Conservation (phyloP, 129 eudicot species). For the Flaveria trinervia region DNA sequence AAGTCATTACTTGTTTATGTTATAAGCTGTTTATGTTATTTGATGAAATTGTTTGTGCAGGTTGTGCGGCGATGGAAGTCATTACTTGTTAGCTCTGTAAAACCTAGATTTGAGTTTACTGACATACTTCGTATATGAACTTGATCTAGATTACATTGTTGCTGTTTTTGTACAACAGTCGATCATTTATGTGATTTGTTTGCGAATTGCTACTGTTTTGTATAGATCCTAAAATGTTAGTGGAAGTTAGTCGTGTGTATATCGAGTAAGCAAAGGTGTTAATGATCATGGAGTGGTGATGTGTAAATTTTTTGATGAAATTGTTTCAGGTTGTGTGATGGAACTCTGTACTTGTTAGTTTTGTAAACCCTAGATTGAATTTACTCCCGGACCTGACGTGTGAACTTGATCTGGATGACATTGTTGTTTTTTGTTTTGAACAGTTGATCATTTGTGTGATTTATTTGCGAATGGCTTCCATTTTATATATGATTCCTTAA, state of each 20-base stretch:
- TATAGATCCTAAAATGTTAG: background rate
- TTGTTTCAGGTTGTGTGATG: constrained; percentile 47
- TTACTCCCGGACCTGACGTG: too few relatives aligned
- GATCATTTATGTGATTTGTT: background rate
- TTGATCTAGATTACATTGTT: constrained; percentile 31
- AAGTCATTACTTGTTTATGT: too few relatives aligned
- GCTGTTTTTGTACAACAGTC: background rate
- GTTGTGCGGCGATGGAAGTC: constrained; percentile 41
- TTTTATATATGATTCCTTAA: too few relatives aligned
- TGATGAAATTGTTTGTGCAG: constrained; percentile 38
- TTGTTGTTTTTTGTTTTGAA: too few relatives aligned
- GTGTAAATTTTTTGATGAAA: background rate
- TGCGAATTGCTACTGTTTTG: background rate
- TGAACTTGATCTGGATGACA: too few relatives aligned
- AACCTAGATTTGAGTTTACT: constrained; percentile 24
- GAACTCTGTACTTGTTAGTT: constrained; percentile 36
- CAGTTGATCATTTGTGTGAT: too few relatives aligned
- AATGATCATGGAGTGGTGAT: constrained; percentile 17
- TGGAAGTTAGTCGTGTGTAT: constrained; percentile 2
- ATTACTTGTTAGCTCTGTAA: constrained; percentile 29
- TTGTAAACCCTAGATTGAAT: constrained; percentile 30
- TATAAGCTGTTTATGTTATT: too few relatives aligned
- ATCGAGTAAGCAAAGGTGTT: background rate
- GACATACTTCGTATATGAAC: background rate
- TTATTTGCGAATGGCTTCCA: too few relatives aligned